Evolutionary conservation across 768 basidiomycete genomes (phyloP).

Genomic region (Psilocybe azurescens): DNA sequence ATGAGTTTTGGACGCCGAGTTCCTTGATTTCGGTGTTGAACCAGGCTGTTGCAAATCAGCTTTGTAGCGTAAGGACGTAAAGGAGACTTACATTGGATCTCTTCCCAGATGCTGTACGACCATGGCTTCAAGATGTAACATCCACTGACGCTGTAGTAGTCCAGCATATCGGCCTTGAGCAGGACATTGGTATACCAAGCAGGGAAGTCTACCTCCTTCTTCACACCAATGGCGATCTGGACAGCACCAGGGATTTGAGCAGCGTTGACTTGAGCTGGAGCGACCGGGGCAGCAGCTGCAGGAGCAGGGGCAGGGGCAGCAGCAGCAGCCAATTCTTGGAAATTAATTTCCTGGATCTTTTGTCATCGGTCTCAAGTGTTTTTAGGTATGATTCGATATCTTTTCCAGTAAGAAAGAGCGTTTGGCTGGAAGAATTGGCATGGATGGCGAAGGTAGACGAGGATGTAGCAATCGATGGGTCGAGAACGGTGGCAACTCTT

Average conservation of each 20-base stretch:
- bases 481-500: constrained; percentile 76
- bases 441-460: constrained; percentile 76
- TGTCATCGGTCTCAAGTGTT: constrained; percentile 68
- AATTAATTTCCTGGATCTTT: constrained; percentile 79
- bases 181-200: constrained; percentile 96
- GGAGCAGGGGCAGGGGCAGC: constrained; percentile 44
- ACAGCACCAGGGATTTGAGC: constrained; percentile 87
- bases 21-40: constrained; percentile 93
- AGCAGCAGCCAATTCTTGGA: constrained; percentile 58
- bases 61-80: not conserved
- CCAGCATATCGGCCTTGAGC: constrained; percentile 97
- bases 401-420: constrained; percentile 78
- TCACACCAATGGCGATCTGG: constrained; percentile 92
- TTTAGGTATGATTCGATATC: constrained; percentile 78
- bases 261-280: constrained; percentile 50
- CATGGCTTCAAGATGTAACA: constrained; percentile 99
- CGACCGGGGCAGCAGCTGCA: constrained; percentile 44
- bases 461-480: constrained; percentile 76
- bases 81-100: constrained; percentile 75
- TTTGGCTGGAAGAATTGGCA: constrained; percentile 69
- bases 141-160: constrained; percentile 98
- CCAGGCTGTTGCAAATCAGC: constrained; percentile 66
- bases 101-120: constrained; percentile 98
- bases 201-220: constrained; percentile 95
- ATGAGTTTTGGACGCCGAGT: constrained; percentile 95